A percentile compares a stretch with the other conserved stretches of the same genome.
phyloP scores from a whole-genome alignment of 140 eudicot species.

The Bidens hawaiensis region DNA sequence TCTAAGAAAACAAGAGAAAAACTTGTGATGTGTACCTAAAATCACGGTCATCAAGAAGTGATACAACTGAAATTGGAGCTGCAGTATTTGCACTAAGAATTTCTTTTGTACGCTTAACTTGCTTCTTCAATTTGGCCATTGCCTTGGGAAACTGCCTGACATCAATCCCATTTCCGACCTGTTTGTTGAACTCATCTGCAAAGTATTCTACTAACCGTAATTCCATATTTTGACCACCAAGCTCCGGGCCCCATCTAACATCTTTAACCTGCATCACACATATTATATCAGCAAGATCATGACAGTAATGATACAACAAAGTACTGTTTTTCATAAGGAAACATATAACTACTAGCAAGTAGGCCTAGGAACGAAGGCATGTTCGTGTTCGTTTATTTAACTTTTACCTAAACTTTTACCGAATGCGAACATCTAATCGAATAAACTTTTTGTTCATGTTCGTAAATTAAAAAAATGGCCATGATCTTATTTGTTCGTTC shows the following conservation, averaged over 20 bases:
- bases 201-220: conserved; percentile 87
- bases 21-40: conserved; percentile 44
- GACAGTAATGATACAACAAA: neutral
- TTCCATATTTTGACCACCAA: conserved; percentile 97
- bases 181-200: conserved; percentile 89
- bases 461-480: too few species aligned
- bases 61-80: conserved; percentile 96
- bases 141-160: conserved; percentile 85
- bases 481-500: too few species aligned
- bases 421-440: too few species aligned
- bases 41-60: too few species aligned
- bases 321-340: neutral
- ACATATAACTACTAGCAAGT: neutral
- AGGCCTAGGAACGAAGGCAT: too few species aligned
- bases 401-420: too few species aligned
- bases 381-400: too few species aligned
- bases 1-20: conserved; percentile 9
- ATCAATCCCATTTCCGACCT: conserved; percentile 86
- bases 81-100: conserved; percentile 91
- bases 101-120: too few species aligned
- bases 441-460: too few species aligned
- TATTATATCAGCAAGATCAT: conserved; percentile 13
- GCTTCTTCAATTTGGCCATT: conserved; percentile 96
- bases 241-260: conserved; percentile 86
- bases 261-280: too few species aligned